Percentiles rank a stretch among this genome's conserved stretches.
phyloP scores from a whole-genome alignment of 176 grass and related monocot species.

The Avena insularis region DNA sequence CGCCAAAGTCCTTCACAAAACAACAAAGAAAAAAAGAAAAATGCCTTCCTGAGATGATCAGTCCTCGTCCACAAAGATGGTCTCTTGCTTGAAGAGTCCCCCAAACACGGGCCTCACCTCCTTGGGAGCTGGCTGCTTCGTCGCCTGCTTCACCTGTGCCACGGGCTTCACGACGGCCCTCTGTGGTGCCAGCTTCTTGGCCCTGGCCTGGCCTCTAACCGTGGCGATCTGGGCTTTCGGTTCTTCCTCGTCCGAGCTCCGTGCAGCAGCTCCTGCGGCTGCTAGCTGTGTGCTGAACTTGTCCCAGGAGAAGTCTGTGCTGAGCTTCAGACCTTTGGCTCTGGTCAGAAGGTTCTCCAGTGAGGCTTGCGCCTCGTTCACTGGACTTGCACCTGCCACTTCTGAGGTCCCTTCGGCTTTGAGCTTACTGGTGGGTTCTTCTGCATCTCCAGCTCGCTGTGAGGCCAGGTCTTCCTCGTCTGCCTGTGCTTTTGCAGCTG shows the following conservation, averaged over 20 bases:
- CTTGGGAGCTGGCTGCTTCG: constrained; percentile 55
- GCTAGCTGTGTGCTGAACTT: constrained; percentile 73
- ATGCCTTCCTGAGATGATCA: constrained; percentile 28
- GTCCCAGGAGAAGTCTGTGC: constrained; percentile 69
- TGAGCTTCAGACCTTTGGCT: constrained; percentile 61
- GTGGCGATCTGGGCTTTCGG: constrained; percentile 77
- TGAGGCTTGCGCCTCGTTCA: constrained; percentile 47
- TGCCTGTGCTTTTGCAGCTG: constrained; percentile 67
- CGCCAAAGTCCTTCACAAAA: constrained; percentile 36
- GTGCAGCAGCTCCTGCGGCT: constrained; percentile 21
- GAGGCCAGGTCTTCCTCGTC: constrained; percentile 59
- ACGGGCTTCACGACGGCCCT: constrained; percentile 78
- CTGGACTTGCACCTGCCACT: constrained; percentile 1
- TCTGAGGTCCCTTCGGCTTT: constrained; percentile 35
- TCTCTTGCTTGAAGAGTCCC: constrained; percentile 97
- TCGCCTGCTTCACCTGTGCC: constrained; percentile 42
- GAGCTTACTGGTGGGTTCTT: constrained; percentile 49
- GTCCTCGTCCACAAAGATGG: constrained; percentile 81
- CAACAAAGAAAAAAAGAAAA: constrained; percentile 15
- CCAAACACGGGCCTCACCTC: constrained; percentile 86
- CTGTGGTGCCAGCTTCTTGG: constrained; percentile 73
- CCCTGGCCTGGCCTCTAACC: constrained; percentile 76
- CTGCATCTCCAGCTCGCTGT: constrained; percentile 49
- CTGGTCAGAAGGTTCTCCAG: constrained; percentile 60
- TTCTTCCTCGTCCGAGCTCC: constrained; percentile 48